Base-by-base conservation (phyloP, 2,329 filamentous ascomycete species). In the Lachnellula cervina region DNA sequence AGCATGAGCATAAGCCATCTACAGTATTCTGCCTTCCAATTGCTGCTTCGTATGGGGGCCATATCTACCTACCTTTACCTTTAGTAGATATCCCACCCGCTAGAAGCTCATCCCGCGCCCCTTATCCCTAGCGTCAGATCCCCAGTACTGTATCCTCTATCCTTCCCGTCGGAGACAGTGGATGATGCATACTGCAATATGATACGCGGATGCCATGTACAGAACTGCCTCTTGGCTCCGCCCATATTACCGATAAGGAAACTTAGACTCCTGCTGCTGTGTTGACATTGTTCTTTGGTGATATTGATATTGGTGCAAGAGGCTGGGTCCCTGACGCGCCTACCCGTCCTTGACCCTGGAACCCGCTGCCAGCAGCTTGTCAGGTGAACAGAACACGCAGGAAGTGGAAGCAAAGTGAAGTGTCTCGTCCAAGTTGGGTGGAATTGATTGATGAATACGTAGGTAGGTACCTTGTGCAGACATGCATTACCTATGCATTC, bases 371-470 rank as follows among this genome's bases (percentile, higher is more conserved):
- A 32, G 28, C 38, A 43, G 16, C 45, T 46, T 49, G 40, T 55
- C 52, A 55, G 52, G 52, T 50, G 52, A 50, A 55, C 51, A 51
- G 40, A 40, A 19, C 28, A 19, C n/a, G 19, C 14, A 40, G 28
- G 43, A 9, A 38, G 25, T 21, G 21, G 32, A 55, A 40, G 52
- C 52, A 55, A 14, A 50, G 45, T 51, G 52, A 55, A 42, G 28
- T 55, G 47, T 55, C 32, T 11, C 28, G 28, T 17, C 28, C 21
- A 28, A 35, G 38, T 50, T 50, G 52, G 52, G 52, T 40, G 28
- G 52, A 38, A 17, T 44, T 17, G 47, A 50, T 32, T 8, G 4
- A 32, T 32, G 4, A 4, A 4, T 21, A 21, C 2, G 21, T 21
- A 21, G 21, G 21, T 21, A 21, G 21, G 21, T 21, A 3, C 9